phyloP scores from a whole-genome alignment of 106 monocot species.

The Gastrodia elata region DNA sequence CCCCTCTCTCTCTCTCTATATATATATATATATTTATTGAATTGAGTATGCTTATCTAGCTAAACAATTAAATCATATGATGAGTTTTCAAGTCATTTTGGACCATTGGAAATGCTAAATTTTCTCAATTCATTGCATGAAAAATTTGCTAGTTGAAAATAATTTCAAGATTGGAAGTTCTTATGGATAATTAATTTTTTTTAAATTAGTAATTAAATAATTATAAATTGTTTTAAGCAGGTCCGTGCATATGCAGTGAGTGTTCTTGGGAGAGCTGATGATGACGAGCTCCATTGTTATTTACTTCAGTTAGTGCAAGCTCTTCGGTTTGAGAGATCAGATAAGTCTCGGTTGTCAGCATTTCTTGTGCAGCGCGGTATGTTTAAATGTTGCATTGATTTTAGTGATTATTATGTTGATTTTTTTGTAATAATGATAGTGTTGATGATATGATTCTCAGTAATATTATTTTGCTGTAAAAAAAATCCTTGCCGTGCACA shows the following conservation, averaged over 20 bases:
- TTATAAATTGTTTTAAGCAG: constrained; percentile 22
- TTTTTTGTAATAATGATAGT: neutral
- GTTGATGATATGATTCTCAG: no score
- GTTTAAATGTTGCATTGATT: constrained; percentile 8
- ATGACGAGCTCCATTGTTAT: constrained; percentile 94
- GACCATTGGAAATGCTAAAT: neutral
- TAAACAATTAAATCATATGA: neutral
- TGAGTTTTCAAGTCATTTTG: neutral
- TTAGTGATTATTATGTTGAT: neutral
- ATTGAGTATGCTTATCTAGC: neutral
- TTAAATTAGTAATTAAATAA: constrained; percentile 1
- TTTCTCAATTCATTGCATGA: neutral
- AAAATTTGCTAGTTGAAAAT: neutral
- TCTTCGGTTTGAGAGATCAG: constrained; percentile 95
- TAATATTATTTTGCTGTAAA: no score
- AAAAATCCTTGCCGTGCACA: no score
- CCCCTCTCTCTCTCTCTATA: no score
- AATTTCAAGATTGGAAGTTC: neutral
- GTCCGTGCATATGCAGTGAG: constrained; percentile 99
- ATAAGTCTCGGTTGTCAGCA: constrained; percentile 71
- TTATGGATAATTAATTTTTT: neutral
- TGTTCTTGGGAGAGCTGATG: constrained; percentile 89
- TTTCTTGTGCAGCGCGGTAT: constrained; percentile 93
- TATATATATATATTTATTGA: neutral
- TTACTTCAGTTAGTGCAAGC: constrained; percentile 93